Evolutionary conservation across 345 rosid species (phyloP), one percentile per base, ranked within the genome.

Genomic region (Euphorbia tirucalli): DNA sequence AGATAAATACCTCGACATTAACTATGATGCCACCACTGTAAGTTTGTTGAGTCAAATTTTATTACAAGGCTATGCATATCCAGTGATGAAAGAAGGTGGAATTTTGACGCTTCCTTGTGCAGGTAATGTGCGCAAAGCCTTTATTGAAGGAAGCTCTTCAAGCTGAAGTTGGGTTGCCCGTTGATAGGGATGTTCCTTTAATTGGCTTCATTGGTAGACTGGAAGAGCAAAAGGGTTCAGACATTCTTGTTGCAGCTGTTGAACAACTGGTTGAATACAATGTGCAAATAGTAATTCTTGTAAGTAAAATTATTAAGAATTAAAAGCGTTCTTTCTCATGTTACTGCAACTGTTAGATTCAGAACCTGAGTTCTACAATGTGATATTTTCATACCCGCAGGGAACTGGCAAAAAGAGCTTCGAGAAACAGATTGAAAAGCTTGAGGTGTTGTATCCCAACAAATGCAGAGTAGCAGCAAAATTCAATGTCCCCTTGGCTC

Each of bases 211-310:
- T 95, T 70, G 99, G 97, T 73, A 86, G 99, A 82, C 76, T 92
- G 39, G 99, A 95, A 74, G 99, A 95, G 81, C 99, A 92, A 79
- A 92, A 95, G 77, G 99, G 99, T 56, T 95, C 99, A 35, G 99
- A 95, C 70, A 90, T 90, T 79, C 79, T 95, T 31, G 93, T 80
- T 9, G 90, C 77, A 72, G 93, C 97, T 30, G 84, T 90, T 75
- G 86, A 92, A 13, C 68, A 81, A 77, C 84, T 90, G 79, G 81
- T 80, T 44, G 80, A 78, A 46, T 77, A 85, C 16, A 75, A 90
- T 74, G 90, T 87, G 78, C 99, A 95, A 77, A 89, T 90, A 71
- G 79, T 92, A 31, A 75, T 87, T 70, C 93, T 95, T 63, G 97
- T 92, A 70, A 90, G 96, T 81, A 63, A 66, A 58, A 68, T 61